phyloP scores from a whole-genome alignment of 257 asterid species.

The Orobanche coerulescens region DNA sequence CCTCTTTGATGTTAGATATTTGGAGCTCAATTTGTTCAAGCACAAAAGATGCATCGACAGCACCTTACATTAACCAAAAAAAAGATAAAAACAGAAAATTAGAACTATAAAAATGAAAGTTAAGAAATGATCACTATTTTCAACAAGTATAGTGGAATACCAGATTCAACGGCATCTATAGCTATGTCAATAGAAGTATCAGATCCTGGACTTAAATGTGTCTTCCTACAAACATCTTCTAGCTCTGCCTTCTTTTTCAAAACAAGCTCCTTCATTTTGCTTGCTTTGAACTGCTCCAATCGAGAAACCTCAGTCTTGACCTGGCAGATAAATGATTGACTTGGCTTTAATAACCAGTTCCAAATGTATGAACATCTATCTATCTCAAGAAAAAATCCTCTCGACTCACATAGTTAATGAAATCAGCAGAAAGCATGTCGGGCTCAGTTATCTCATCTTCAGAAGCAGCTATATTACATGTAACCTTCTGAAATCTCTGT shows the following conservation, averaged over 20 bases:
- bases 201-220: conserved; percentile 66
- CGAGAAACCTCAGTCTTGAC: conserved; percentile 83
- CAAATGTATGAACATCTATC: conserved; percentile 2
- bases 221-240: conserved; percentile 76
- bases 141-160: conserved; percentile 29
- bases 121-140: conserved; percentile 9
- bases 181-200: conserved; percentile 50
- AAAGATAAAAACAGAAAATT: conserved; percentile 10
- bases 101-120: conserved; percentile 15
- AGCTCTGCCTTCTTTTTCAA: conserved; percentile 83
- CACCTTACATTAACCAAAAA: conserved; percentile 44
- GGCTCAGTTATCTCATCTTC: conserved; percentile 85
- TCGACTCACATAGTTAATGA: conserved; percentile 56
- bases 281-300: conserved; percentile 76
- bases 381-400: neutral
- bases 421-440: conserved; percentile 66
- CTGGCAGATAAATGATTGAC: conserved; percentile 32
- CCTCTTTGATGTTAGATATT: conserved; percentile 79
- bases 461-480: conserved; percentile 80
- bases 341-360: conserved; percentile 19
- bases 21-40: conserved; percentile 91
- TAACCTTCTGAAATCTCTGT: conserved; percentile 70
- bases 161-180: conserved; percentile 83
- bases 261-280: conserved; percentile 97
- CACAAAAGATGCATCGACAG: conserved; percentile 71